Evolutionary conservation across 345 rosid genomes (phyloP), one percentile per base, ranked within the genome.

Genomic region (Eucalyptus cloeziana): DNA sequence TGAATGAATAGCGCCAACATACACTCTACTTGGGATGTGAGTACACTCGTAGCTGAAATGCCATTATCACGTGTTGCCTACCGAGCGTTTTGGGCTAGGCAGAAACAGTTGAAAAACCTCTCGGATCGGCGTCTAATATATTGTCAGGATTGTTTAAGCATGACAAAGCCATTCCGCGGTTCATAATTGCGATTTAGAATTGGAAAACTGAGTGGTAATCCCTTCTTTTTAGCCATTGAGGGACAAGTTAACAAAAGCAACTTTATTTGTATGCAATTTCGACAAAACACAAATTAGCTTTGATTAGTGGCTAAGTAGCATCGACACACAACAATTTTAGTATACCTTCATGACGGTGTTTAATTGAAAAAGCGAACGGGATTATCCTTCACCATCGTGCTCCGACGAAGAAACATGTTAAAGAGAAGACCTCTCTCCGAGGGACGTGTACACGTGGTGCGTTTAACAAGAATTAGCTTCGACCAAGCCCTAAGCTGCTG

Each of bases 81-180:
- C 37, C 19, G 81, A 71, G 25, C 3, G 1, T 19, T 19, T 71
- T 37, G 81, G 25, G 45, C 22, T 19, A 21, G 81, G 13, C 4
- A 6, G 40, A 19, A 16, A 31, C 0, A 4, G 31, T 60, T 12
- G 14, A 15, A 60, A 60, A 60, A 60, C 14, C 67, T 60, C 15
- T 2, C 1, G 30, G 15, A 58, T 25, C 1, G 4, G 11, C n/a
- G 0, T 58, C 67, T 27, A 2, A 60, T 11, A 11, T 27, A 1
- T 7, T 25, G 13, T 62, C 6, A 4, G 40, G 40, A 67, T 67
- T 67, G 22, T 21, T 7, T 0, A 4, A 67, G 43, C 4, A 67
- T 67, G 12, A 67, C 79, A 8, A 16, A 33, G 43, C 10, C 11
- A 9, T 13, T 10, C 33, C 19, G 7, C 0, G 45, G 60, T 43